These are phyloP conservation scores for Mycena haematopus DNA, from an alignment of 768 basidiomycete species.

Conservation along the genomic window DNA sequence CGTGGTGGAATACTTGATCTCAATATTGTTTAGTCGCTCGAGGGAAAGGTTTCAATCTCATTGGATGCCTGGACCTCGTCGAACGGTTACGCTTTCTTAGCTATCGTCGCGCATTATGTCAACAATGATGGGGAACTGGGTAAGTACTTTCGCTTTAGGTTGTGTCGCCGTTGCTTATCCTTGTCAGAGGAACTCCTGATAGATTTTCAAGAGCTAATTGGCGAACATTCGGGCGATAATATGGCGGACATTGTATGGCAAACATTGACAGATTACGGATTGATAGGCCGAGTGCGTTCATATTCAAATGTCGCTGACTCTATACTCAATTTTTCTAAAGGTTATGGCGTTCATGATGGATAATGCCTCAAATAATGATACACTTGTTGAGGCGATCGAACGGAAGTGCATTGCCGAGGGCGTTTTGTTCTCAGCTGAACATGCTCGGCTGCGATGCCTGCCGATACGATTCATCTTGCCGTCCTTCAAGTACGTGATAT, in stretches of 20 bases:
- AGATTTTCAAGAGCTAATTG: slow-evolving; percentile 43
- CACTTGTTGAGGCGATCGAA: slow-evolving; percentile 34
- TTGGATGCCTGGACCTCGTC: slow-evolving; percentile 40
- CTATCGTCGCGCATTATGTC: slow-evolving; percentile 39
- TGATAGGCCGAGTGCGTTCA: slow-evolving; percentile 29
- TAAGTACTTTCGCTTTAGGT: slow-evolving; percentile 7
- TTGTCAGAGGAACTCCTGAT: slow-evolving; percentile 43
- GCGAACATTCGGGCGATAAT: slow-evolving; percentile 43
- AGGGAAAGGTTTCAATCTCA: slow-evolving; percentile 29
- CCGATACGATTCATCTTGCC: slow-evolving; percentile 46
- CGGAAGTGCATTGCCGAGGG: slow-evolving; percentile 13
- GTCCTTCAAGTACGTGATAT: slow-evolving; percentile 35
- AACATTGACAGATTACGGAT: slow-evolving; percentile 34
- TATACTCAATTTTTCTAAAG: slow-evolving; percentile 24
- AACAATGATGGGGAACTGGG: slow-evolving; percentile 35
- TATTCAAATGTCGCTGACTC: neutral
- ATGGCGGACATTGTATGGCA: slow-evolving; percentile 43
- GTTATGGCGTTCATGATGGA: slow-evolving; percentile 43
- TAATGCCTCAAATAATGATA: slow-evolving; percentile 47
- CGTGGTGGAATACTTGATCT: neutral
- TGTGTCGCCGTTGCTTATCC: neutral
- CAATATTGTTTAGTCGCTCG: neutral
- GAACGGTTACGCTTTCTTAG: slow-evolving; percentile 39
- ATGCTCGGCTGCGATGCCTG: slow-evolving; percentile 42
- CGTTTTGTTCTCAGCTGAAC: slow-evolving; percentile 34